These are phyloP conservation scores for Cytospora piceae DNA, from an alignment of 2,329 filamentous ascomycete genomes.

Conservation along the genomic window DNA sequence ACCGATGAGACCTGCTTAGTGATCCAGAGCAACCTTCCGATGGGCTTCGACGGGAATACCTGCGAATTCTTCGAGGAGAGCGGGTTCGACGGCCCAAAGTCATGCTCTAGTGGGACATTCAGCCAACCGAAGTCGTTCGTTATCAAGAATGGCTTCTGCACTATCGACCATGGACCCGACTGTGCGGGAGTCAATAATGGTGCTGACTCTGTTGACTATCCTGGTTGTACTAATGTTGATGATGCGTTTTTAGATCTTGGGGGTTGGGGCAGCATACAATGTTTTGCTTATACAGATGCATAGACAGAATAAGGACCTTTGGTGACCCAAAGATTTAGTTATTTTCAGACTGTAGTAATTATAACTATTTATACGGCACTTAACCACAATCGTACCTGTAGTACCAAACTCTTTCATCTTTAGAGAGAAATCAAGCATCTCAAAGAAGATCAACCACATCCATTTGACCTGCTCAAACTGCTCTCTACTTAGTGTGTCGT, in stretches of 20 bases:
- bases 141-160: constrained; percentile 12
- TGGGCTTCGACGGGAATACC: neutral
- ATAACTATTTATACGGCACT: too few relatives aligned
- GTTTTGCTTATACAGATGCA: constrained; percentile 1
- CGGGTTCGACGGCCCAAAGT: constrained; percentile 10
- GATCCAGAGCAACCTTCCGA: too few relatives aligned
- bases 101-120: constrained; percentile 12
- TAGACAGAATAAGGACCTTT: too few relatives aligned
- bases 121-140: constrained; percentile 7
- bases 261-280: constrained; percentile 8
- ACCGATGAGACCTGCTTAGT: too few relatives aligned
- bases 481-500: too few relatives aligned
- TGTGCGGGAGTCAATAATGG: constrained; percentile 2
- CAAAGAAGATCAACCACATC: too few relatives aligned
- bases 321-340: too few relatives aligned
- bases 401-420: too few relatives aligned
- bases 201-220: neutral
- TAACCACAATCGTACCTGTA: too few relatives aligned
- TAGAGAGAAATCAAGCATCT: too few relatives aligned
- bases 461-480: too few relatives aligned
- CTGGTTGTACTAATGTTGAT: constrained; percentile 8
- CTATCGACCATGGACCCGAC: neutral
- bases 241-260: constrained; percentile 17
- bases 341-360: too few relatives aligned
- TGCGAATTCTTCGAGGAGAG: neutral